Base-by-base conservation (phyloP, 73 alveolate genomes). In the Effrenium voratum region DNA sequence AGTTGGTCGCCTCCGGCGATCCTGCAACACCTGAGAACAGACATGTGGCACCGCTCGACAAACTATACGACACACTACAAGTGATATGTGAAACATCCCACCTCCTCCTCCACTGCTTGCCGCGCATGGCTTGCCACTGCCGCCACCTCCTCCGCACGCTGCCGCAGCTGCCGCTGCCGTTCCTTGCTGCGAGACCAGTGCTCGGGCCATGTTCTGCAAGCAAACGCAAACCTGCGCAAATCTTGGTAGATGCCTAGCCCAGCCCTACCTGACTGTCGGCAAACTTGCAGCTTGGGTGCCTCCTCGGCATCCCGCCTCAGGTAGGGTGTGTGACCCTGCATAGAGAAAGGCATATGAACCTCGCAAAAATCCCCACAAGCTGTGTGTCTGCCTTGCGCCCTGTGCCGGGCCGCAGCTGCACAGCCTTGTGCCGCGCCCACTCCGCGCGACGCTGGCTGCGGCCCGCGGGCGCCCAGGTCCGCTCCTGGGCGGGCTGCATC, bases 401-500 rank as follows among this genome's bases (percentile, higher is more conserved):
- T 19, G 63, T 19, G 43, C 77, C 83, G 47, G 26, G 83, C 50
- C 83, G 34, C 83, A 72, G 8, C 30, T 40, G 45, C 49, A 40
- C 28, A 13, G 83, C 83, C 22, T 40, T 34, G 32, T 38, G 45
- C 30, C 47, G 83, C 49, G 83, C 83, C 50, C 83, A 3, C 32
- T 32, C 47, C n/a, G 45, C 47, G 34, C 83, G 83, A 2, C 83
- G 83, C 83, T 72, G 50, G 47, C 83, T 72, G 83, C 45, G 47
- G n/a, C 34, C 47, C 5, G 83, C 83, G 3, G 83, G 22, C 32
- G 45, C 12, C 83, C 83, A 72, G 34, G 83, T n/a, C 83, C 83
- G 26, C 45, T 72, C 83, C 83, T 72, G 43, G 43, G 45, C 43
- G 38, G 63, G 63, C 63, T 19, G 26, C 63, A 52, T 52, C 63